phyloP scores from a whole-genome alignment of 371 early-diverging fungal species.

The Fennellomyces sp. region DNA sequence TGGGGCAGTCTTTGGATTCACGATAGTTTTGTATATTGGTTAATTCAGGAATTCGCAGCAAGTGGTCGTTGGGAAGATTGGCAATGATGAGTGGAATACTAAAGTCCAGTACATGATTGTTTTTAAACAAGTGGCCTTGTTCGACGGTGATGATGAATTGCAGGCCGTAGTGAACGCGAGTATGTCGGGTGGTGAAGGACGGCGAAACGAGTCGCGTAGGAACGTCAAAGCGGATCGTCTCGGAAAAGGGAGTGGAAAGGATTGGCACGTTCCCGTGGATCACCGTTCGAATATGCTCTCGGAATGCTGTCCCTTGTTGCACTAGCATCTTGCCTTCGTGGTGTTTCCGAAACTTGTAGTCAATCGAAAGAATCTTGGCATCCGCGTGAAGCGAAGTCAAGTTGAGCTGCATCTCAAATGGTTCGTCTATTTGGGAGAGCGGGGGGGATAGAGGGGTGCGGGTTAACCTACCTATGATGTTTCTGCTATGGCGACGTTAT shows the following conservation, averaged over 20 bases:
- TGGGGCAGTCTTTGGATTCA: slow-evolving; percentile 33
- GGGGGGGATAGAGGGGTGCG: not conserved
- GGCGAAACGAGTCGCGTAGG: slow-evolving; percentile 53
- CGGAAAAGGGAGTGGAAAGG: slow-evolving; percentile 6
- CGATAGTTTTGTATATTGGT: slow-evolving; percentile 34
- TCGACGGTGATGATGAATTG: slow-evolving; percentile 31
- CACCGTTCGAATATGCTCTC: slow-evolving; percentile 33
- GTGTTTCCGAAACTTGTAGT: slow-evolving; percentile 46
- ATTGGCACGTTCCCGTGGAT: slow-evolving; percentile 28
- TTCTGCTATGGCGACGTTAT: no score
- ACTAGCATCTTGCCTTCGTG: slow-evolving; percentile 52
- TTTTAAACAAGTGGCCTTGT: slow-evolving; percentile 37
- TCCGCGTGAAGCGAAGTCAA: slow-evolving; percentile 29
- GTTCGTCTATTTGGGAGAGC: slow-evolving; percentile 31
- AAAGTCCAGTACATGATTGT: slow-evolving; percentile 31
- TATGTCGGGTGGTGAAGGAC: slow-evolving; percentile 42
- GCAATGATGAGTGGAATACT: slow-evolving; percentile 43
- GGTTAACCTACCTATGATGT: not conserved
- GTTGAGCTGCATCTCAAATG: slow-evolving; percentile 43
- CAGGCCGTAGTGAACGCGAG: slow-evolving; percentile 47
- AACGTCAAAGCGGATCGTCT: slow-evolving; percentile 34
- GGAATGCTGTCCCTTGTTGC: slow-evolving; percentile 47
- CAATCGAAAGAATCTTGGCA: slow-evolving; percentile 25
- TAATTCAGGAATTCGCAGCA: slow-evolving; percentile 41
- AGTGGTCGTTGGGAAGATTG: slow-evolving; percentile 44